A percentile compares a stretch with the other conserved stretches of the same genome.
These are phyloP conservation scores for Pseudonitzschia multistriata DNA, from an alignment of 108 stramenopile species.

Conservation along the genomic window DNA sequence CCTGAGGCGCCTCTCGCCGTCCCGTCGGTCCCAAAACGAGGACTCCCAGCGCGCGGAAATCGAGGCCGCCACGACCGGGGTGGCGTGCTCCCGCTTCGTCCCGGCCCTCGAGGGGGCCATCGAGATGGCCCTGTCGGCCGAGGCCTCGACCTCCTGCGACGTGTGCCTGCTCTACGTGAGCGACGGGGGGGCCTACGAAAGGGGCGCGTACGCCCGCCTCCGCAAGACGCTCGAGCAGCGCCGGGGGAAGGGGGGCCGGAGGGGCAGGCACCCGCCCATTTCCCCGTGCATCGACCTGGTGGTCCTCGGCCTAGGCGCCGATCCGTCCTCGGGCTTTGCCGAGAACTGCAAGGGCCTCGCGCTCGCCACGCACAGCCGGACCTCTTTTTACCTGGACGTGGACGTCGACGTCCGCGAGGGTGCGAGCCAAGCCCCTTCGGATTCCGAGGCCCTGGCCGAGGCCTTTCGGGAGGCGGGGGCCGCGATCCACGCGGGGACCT, in stretches of 20 bases:
- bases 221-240: slow-evolving; percentile 14
- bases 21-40: slow-evolving; percentile 9
- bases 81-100: slow-evolving; percentile 7
- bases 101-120: slow-evolving; percentile 19
- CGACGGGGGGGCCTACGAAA: slow-evolving; percentile 26
- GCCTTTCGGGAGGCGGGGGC: slow-evolving; percentile 19
- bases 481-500: slow-evolving; percentile 17
- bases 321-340: slow-evolving; percentile 9
- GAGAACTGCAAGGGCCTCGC: slow-evolving; percentile 26
- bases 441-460: slow-evolving; percentile 9
- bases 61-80: slow-evolving; percentile 9
- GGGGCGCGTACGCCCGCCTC: slow-evolving; percentile 1
- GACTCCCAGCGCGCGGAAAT: slow-evolving; percentile 14
- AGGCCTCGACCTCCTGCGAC: slow-evolving; percentile 19
- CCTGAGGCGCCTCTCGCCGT: background rate
- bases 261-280: background rate
- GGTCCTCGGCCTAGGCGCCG: slow-evolving; percentile 17
- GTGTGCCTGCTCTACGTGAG: slow-evolving; percentile 31
- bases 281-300: slow-evolving; percentile 24
- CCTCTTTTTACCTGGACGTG: slow-evolving; percentile 20
- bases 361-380: slow-evolving; percentile 27
- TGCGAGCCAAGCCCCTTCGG: no score
- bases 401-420: no score
- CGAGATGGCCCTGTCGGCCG: slow-evolving; percentile 20
- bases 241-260: background rate